Evolutionary conservation across 2,329 filamentous ascomycete species (phyloP), one percentile per base, ranked within the genome.

Genomic region (Shiraia bambusicola): DNA sequence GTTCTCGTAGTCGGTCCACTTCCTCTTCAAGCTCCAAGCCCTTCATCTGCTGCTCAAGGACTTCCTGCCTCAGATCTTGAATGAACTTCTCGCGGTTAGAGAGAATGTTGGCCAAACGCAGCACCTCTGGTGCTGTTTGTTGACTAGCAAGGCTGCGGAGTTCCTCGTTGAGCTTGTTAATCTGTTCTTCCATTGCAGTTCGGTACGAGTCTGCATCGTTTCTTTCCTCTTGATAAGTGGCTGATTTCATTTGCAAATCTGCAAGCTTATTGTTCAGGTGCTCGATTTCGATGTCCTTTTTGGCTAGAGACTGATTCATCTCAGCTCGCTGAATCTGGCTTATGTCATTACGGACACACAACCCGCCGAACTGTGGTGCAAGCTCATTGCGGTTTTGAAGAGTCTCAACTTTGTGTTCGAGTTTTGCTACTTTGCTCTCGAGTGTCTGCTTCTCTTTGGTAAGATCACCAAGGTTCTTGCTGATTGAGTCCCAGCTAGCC

Each of bases 261-360:
- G 9, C 13, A 2, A 52, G 4, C 14, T 49, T 36, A 3, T 34
- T 34, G 4, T 34, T 37, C 10, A 53, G 17, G 2, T 39, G 25
- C 4, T 49, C 37, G 15, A 53, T 41, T 0, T 56, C 44, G 1
- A 55, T 28, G 4, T 58, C 52, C 13, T 54, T 54, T 19, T 53
- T 36, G 4, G 39, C 37, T 6, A 62, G n/a, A 3, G 46, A 28
- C 1, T 49, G 47, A 28, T 41, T 45, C 57, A 61, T 58, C 0
- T 34, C 37, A 10, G n/a, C 51, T 45, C 24, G 49, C 58, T 13
- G 54, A 47, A 1, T 43, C 42, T 27, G 47, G 53, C 34, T 53
- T 13, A 25, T 17, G 10, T 56, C 46, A 7, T 57, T 47, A 14
- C 56, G 56, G 27, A 47, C 55, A 2, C 31, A 39, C 2, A 59